Evolutionary conservation across 768 basidiomycete species (phyloP).

Genomic region (Astraeus odoratus): DNA sequence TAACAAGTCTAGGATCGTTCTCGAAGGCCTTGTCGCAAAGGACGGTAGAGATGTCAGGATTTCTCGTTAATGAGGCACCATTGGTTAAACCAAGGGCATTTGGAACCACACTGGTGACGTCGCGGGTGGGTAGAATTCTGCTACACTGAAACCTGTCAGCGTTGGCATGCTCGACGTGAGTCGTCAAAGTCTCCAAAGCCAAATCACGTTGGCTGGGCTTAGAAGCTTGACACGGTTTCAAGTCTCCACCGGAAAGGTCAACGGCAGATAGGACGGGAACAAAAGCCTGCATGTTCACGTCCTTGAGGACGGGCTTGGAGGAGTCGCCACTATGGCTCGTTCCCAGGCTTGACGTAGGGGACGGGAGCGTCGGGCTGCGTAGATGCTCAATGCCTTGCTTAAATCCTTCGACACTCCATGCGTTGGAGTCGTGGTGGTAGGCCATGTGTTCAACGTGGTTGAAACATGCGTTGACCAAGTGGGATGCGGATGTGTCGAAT

Average conservation of each 20-base stretch:
- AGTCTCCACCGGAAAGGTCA: background rate
- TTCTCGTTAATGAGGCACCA: background rate
- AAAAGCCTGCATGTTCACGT: background rate
- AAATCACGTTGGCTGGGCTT: background rate
- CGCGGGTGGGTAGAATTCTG: too few species aligned
- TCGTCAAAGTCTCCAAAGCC: background rate
- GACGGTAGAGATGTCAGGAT: background rate
- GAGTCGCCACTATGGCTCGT: background rate
- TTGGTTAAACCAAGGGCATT: too few species aligned
- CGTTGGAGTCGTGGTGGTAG: constrained; percentile 19
- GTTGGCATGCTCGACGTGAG: background rate
- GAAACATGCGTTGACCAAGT: constrained; percentile 6
- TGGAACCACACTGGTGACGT: too few species aligned
- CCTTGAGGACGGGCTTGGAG: background rate
- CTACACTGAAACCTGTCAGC: too few species aligned
- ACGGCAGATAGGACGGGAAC: background rate
- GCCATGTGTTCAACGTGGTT: constrained; percentile 16
- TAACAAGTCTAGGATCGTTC: constrained; percentile 4
- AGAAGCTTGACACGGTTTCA: background rate
- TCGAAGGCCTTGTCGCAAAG: background rate
- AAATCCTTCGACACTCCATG: constrained; percentile 14
- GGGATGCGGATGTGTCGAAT: constrained; percentile 1
- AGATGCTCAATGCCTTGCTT: constrained; percentile 6
- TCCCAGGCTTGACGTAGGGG: constrained; percentile 10
- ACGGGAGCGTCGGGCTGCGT: constrained; percentile 4